These are phyloP conservation scores for Pterulicium gracile DNA, from an alignment of 1,284 basidiomycete species.

Conservation along the genomic window DNA sequence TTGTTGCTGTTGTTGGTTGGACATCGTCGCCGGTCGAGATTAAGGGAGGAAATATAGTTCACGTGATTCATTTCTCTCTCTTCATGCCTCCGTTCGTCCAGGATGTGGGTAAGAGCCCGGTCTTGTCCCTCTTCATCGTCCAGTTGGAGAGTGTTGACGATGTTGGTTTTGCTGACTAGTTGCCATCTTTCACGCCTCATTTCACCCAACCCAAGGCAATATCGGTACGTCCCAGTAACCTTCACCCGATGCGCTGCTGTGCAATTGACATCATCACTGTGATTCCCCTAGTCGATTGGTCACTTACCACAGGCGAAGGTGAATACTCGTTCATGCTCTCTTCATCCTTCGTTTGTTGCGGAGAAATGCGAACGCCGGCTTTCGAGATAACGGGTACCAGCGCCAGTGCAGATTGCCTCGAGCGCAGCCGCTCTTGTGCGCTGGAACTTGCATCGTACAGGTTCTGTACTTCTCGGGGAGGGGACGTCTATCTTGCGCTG, in stretches of 20 bases:
- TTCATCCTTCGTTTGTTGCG: too few species aligned
- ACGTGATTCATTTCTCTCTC: conserved; percentile 1
- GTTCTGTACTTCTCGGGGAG: too few species aligned
- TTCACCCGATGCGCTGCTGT: not conserved
- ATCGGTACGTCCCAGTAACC: conserved; percentile 18
- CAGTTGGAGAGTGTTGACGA: conserved; percentile 1
- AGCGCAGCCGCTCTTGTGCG: too few species aligned
- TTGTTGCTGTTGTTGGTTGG: conserved; percentile 56
- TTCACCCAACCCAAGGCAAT: conserved; percentile 72
- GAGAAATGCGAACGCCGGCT: too few species aligned
- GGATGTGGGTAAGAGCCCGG: conserved; percentile 1
- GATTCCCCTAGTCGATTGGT: conserved; percentile 48
- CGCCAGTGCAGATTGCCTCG: too few species aligned
- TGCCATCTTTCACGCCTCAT: conserved; percentile 73
- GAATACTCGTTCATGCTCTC: conserved; percentile 10
- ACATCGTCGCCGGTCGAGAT: conserved; percentile 12
- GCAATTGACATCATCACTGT: not conserved
- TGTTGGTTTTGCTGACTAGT: conserved; percentile 27
- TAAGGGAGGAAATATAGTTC: conserved; percentile 17
- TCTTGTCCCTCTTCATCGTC: conserved; percentile 2
- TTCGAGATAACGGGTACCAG: too few species aligned
- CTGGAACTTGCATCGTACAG: too few species aligned
- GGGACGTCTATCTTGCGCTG: too few species aligned
- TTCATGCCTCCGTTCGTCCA: conserved; percentile 2
- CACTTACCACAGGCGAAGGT: conserved; percentile 55